A percentile compares a stretch with the other conserved stretches of the same genome.
These are phyloP conservation scores for Areca catechu DNA, from an alignment of 176 grass and related monocot genomes.

Conservation along the genomic window DNA sequence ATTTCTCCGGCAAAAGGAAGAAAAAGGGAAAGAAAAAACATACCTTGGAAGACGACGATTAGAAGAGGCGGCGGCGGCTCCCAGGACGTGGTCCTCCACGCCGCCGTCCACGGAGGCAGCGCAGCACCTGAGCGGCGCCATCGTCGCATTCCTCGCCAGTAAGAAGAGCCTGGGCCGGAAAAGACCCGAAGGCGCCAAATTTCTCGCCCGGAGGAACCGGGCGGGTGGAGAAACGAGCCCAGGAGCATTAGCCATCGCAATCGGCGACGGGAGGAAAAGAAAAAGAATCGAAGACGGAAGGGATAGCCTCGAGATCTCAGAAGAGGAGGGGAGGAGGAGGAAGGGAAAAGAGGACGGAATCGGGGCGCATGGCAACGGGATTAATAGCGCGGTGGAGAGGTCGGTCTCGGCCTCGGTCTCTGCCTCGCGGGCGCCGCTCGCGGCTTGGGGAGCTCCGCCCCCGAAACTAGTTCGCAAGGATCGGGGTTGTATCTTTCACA, in stretches of 20 bases:
- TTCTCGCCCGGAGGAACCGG: not conserved
- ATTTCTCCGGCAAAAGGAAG: not conserved
- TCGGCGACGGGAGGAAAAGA: not conserved
- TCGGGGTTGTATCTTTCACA: no score
- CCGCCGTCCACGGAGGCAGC: conserved; percentile 18
- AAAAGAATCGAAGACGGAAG: not conserved
- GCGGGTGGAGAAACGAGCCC: conserved; percentile 13
- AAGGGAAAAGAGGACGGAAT: no score
- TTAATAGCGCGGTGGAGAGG: no score
- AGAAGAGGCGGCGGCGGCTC: not conserved
- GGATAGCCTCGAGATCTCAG: no score
- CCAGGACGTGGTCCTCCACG: conserved; percentile 17
- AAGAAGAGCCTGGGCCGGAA: conserved; percentile 11
- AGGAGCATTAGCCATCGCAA: conserved; percentile 10
- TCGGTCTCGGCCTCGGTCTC: no score
- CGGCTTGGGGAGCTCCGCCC: no score
- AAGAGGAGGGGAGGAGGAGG: no score
- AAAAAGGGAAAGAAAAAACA: not conserved
- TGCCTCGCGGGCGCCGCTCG: no score
- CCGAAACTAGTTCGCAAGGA: no score
- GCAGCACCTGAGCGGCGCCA: conserved; percentile 1
- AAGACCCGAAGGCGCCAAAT: conserved; percentile 6
- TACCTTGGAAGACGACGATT: conserved; percentile 29
- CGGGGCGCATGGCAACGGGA: no score
- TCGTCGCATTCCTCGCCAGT: conserved; percentile 3